Conservation (phyloP, 1,139 yeast genomes). For the Taphrina communis region DNA sequence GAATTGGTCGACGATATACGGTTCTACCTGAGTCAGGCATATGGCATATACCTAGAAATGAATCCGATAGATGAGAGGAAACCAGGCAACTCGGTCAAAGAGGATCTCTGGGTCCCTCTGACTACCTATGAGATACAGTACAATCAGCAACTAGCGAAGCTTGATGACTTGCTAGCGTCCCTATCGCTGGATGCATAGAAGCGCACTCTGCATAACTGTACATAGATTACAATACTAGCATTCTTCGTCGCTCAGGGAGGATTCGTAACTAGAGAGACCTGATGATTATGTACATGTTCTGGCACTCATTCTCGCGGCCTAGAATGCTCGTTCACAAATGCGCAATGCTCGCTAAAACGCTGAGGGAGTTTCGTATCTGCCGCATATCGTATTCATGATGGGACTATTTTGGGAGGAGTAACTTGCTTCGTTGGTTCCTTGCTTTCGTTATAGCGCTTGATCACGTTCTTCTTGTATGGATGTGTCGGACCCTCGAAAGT, state of each 20-base stretch:
- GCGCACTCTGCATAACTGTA: neutral
- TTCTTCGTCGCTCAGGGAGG: neutral
- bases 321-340: neutral
- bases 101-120: slow-evolving; percentile 44
- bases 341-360: slow-evolving; percentile 2
- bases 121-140: slow-evolving; percentile 46
- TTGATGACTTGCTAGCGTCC: slow-evolving; percentile 46
- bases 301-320: neutral
- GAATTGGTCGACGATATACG: slow-evolving; percentile 79
- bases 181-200: slow-evolving; percentile 45
- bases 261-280: too few species aligned
- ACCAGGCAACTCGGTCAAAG: slow-evolving; percentile 40
- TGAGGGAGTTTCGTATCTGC: neutral
- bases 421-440: neutral
- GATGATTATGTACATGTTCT: neutral
- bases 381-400: neutral
- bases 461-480: slow-evolving; percentile 80
- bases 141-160: slow-evolving; percentile 45
- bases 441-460: slow-evolving; percentile 48
- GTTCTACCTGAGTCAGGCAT: slow-evolving; percentile 63
- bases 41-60: slow-evolving; percentile 53
- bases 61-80: slow-evolving; percentile 42
- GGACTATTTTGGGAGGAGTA: neutral
- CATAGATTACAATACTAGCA: neutral
- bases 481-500: slow-evolving; percentile 86